Evolutionary conservation across 164 flowering plant genomes (phyloP), one percentile per base, ranked within the genome.

Genomic region (Aristolochia contorta): DNA sequence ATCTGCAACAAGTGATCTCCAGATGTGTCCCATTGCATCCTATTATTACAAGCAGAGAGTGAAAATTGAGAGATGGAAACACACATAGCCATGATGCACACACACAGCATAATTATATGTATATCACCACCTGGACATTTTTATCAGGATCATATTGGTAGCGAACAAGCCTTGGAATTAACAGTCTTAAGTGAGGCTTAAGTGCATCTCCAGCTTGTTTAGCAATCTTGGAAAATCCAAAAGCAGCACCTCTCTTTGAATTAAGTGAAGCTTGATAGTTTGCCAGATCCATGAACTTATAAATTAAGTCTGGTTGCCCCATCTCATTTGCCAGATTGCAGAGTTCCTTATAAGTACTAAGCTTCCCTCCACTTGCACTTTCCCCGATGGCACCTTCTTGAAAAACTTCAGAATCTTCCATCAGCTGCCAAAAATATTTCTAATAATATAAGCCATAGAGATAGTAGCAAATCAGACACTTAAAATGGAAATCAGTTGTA

Each of bases 91-190:
- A 30, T 56, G 24, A 22, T 19, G 27, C 15, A 14, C 25, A 54
- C 56, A 19, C 12, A 37, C 43, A 10, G 43, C 43, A 37, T 37
- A 37, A 0, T 3, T 10, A 37, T 37, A 8, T 37, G 12, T 6
- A 49, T 49, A 49, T 16, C 18, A 22, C 16, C 72, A 88, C 99
- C 97, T 93, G 99, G 58, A 93, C 99, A 75, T 86, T 93, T 73
- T 93, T 93, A 67, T 90, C 99, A 72, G 99, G 99, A 75, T 93
- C 99, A 72, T 90, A 93, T 74, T 90, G 99, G 66, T 90, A 93
- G 8, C 99, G 89, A 24, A 93, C 76, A 72, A 93, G 93, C 71
- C 96, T 85, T 27, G 99, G 99, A 66, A 93, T 70, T 72, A 93
- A 69, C 55, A 72, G 59, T 37, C 79, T 76, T 33, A 93, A 64